phyloP scores from a whole-genome alignment of 2,329 filamentous ascomycete genomes.

The Paecilomyces dactylethromorphus region DNA sequence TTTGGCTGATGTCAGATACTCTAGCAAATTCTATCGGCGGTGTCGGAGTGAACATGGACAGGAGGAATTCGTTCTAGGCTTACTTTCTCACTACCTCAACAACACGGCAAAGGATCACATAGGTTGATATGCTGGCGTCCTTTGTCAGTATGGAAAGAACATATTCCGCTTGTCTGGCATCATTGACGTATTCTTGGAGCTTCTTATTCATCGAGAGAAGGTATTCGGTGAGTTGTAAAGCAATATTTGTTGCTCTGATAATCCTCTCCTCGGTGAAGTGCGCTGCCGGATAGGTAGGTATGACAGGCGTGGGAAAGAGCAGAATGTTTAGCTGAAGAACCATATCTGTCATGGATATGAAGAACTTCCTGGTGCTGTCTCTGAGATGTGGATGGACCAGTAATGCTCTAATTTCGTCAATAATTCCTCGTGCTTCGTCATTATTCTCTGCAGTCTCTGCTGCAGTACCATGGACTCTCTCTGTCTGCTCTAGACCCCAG shows the following conservation, averaged over 20 bases:
- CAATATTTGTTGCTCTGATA: conserved; percentile 5
- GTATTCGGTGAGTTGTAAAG: conserved; percentile 9
- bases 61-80: conserved; percentile 3
- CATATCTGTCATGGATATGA: conserved; percentile 14
- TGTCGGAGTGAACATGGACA: neutral
- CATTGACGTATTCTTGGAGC: conserved; percentile 7
- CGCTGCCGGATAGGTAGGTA: conserved; percentile 4
- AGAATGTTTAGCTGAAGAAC: conserved; percentile 15
- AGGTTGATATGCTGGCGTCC: conserved; percentile 1
- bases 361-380: conserved; percentile 7
- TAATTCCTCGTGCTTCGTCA: conserved; percentile 1
- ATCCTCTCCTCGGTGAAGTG: conserved; percentile 7
- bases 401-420: conserved; percentile 12
- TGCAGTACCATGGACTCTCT: neutral
- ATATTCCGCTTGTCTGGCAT: conserved; percentile 3
- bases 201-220: conserved; percentile 9
- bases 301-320: conserved; percentile 10
- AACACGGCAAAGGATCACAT: conserved; percentile 13
- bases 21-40: neutral
- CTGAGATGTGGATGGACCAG: conserved; percentile 9
- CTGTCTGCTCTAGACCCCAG: neutral
- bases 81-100: conserved; percentile 12
- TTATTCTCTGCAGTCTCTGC: neutral
- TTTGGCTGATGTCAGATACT: neutral
- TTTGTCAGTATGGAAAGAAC: conserved; percentile 7